A percentile compares a stretch with the other conserved stretches of the same genome.
phyloP scores from a whole-genome alignment of 352 stramenopile genomes.

The Pythium grandisporangium region DNA sequence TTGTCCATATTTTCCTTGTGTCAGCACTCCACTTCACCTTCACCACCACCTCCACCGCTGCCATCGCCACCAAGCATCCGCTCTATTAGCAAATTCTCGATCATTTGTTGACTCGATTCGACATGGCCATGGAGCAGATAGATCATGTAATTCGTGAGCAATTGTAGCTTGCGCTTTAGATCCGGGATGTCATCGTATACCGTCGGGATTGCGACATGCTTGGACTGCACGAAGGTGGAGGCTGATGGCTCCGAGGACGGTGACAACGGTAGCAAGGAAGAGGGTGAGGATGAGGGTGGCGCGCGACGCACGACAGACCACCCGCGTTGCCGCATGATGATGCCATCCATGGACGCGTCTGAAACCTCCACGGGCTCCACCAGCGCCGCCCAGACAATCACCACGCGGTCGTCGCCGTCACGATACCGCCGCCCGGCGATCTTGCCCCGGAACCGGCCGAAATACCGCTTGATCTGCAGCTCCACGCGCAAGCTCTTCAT shows the following conservation, averaged over 20 bases:
- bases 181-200: slow-evolving; percentile 1
- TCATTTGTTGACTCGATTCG: slow-evolving; percentile 1
- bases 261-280: too few species aligned
- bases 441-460: not conserved
- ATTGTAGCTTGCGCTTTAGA: slow-evolving; percentile 8
- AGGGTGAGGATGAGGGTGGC: not conserved
- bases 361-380: slow-evolving; percentile 6
- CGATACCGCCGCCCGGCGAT: slow-evolving; percentile 3
- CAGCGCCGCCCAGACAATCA: slow-evolving; percentile 9
- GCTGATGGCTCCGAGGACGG: not conserved
- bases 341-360: slow-evolving; percentile 3
- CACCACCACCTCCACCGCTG: too few species aligned
- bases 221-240: slow-evolving; percentile 4
- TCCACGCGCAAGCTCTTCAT: slow-evolving; percentile 3
- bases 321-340: slow-evolving; percentile 7
- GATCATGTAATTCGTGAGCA: slow-evolving; percentile 4
- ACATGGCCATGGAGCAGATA: slow-evolving; percentile 2
- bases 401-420: slow-evolving; percentile 3
- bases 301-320: slow-evolving; percentile 2
- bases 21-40: too few species aligned
- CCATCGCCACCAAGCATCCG: too few species aligned
- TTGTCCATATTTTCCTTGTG: too few species aligned
- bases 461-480: slow-evolving; percentile 7
- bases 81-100: slow-evolving; percentile 12
- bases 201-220: slow-evolving; percentile 5